Evolutionary conservation across 169 alveolate species (phyloP).

Genomic region (Cryptosporidium felis): DNA sequence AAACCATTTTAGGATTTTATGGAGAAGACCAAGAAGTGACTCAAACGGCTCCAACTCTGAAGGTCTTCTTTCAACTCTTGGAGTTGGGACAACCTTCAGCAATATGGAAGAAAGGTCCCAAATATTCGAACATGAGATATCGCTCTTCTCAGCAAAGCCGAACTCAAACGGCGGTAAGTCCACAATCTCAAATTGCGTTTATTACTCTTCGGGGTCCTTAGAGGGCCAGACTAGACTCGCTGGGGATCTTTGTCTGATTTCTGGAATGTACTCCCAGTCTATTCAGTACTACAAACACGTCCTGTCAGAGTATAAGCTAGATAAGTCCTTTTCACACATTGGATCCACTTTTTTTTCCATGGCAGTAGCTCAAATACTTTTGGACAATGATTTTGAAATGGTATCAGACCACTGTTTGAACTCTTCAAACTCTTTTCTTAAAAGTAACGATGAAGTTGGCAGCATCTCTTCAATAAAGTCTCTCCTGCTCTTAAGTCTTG

Average conservation of each 20-base stretch:
- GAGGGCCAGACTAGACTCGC: conserved; percentile 60
- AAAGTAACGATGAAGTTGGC: conserved; percentile 12
- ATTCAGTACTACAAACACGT: conserved; percentile 48
- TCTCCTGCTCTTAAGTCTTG: neutral
- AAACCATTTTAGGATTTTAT: conserved; percentile 44
- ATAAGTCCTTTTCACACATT: conserved; percentile 48
- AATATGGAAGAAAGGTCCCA: conserved; percentile 62
- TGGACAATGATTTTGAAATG: conserved; percentile 16
- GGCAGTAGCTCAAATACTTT: conserved; percentile 19
- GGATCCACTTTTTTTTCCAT: conserved; percentile 42
- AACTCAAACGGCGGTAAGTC: neutral
- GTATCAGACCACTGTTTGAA: conserved; percentile 2
- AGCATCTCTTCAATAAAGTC: neutral
- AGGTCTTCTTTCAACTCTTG: conserved; percentile 41
- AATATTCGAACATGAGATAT: conserved; percentile 45
- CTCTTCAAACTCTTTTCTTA: conserved; percentile 34
- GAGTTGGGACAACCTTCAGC: conserved; percentile 35
- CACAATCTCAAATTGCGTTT: neutral
- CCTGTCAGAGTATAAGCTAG: conserved; percentile 47
- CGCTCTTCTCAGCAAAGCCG: conserved; percentile 26
- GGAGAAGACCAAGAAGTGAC: conserved; percentile 70
- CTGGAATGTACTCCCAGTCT: conserved; percentile 37
- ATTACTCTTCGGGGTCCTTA: conserved; percentile 14
- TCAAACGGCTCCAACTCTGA: conserved; percentile 11
- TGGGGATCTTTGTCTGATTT: conserved; percentile 39